Evolutionary conservation across 2,329 filamentous ascomycete species (phyloP), one percentile per base, ranked within the genome.

Genomic region (Truncatella angustata): DNA sequence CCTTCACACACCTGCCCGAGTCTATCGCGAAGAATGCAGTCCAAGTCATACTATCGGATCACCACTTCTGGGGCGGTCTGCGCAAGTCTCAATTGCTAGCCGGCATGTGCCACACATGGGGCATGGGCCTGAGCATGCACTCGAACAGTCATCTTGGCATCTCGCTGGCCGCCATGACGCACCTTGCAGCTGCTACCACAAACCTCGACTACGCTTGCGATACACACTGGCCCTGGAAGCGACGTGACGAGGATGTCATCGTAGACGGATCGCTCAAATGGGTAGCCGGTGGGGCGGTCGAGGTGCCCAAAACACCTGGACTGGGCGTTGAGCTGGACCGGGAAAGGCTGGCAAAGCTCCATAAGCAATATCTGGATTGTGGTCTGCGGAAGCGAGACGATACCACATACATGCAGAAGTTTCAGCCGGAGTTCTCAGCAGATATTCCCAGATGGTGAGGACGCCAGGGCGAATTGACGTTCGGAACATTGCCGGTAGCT

Each of bases 201-300:
- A 74, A 74, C 34, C 55, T 74, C 2, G 71, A 73, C 56, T 74
- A 74, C 37, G 71, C 71, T 0, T 74, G 72, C 44, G 72, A 73
- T 46, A 74, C 72, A 0, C 72, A 74, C 52, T 74, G 72, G 72
- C 72, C 72, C 5, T 74, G 72, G 72, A 74, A 74, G 60, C 68
- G 66, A 3, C 64, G 67, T 0, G 67, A 73, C 5, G 72, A 74
- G 54, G 72, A 74, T 45, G 70, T 74, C 4, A 59, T 74, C 40
- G 53, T 67, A 6, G 64, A 70, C n/a, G 69, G 70, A 1, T 63
- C 65, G 0, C 39, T 74, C 50, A 65, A 58, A 23, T 74, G 71
- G 71, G 56, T 46, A 0, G 62, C 73, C 35, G 70, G 71, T 0
- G 69, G 66, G 1, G 46, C 35, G n/a, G 54, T 73, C 4, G 32